These are phyloP conservation scores for Amorphotheca resinae DNA, from an alignment of 495 filamentous ascomycete species.

Conservation along the genomic window DNA sequence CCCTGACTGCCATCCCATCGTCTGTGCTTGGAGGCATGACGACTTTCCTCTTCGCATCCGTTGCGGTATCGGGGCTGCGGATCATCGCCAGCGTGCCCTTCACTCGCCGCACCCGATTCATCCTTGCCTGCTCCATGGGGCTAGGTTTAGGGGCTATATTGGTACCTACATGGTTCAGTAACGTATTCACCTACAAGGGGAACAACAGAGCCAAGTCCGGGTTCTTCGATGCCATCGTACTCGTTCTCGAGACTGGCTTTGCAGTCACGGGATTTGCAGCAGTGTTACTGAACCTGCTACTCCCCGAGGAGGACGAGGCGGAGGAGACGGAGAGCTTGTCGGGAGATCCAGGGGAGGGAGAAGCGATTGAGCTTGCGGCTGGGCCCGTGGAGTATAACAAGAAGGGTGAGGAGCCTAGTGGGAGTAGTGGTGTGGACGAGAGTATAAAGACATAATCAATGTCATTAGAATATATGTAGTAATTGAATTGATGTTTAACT, in stretches of 20 bases:
- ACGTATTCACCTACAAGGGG: constrained; percentile 62
- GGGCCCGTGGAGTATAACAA: not conserved
- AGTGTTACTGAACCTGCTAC: constrained; percentile 57
- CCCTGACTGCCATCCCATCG: constrained; percentile 68
- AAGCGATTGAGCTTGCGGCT: not conserved
- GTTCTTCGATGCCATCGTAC: constrained; percentile 68
- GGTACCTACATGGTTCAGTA: constrained; percentile 62
- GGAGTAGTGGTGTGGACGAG: not conserved
- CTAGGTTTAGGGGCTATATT: constrained; percentile 74
- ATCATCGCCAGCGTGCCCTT: constrained; percentile 72
- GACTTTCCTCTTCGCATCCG: constrained; percentile 76
- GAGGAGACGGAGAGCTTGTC: constrained; percentile 29
- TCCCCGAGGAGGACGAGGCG: constrained; percentile 58
- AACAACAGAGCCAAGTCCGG: constrained; percentile 59
- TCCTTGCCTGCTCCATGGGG: constrained; percentile 66
- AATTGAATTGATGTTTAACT: too few species aligned
- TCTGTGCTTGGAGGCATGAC: constrained; percentile 88
- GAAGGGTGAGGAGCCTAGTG: not conserved
- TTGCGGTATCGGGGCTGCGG: constrained; percentile 74
- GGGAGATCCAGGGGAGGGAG: constrained; percentile 15
- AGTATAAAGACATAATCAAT: too few species aligned
- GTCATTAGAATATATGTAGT: too few species aligned
- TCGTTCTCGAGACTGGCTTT: constrained; percentile 74
- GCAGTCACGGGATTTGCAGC: constrained; percentile 59
- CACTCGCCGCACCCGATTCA: constrained; percentile 76